Conservation (phyloP, 2,329 filamentous ascomycete species). For the Cordyceps cateniannulata region DNA sequence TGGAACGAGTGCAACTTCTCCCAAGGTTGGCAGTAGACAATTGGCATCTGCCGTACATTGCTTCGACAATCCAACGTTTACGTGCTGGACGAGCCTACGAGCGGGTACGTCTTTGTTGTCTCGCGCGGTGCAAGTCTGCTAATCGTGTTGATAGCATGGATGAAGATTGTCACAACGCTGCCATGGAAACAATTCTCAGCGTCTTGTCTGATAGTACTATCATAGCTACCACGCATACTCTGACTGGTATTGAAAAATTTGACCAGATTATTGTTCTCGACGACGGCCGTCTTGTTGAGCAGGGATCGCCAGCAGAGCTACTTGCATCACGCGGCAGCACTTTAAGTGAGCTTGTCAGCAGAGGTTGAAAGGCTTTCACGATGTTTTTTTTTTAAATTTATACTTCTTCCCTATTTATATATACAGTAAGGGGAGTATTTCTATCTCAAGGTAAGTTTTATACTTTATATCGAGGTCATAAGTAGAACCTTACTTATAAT, state of each 20-base stretch:
- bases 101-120: background rate
- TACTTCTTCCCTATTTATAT: no score
- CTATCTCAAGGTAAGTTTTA: no score
- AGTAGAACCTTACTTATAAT: no score
- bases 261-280: background rate
- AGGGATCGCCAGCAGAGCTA: background rate
- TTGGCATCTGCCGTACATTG: background rate
- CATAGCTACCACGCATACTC: background rate
- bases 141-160: background rate
- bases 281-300: background rate
- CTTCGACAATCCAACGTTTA: background rate
- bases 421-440: no score
- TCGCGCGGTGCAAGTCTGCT: no score
- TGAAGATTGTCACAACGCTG: background rate
- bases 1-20: conserved; percentile 8
- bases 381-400: background rate
- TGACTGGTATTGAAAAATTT: conserved; percentile 2
- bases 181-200: background rate
- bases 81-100: conserved; percentile 4
- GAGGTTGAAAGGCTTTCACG: background rate
- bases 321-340: background rate
- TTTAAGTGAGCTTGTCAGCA: background rate
- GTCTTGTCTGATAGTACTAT: background rate
- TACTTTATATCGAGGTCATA: no score
- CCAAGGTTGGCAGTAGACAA: background rate